Conservation (phyloP, 106 monocot genomes). For the Acorus calamus region DNA sequence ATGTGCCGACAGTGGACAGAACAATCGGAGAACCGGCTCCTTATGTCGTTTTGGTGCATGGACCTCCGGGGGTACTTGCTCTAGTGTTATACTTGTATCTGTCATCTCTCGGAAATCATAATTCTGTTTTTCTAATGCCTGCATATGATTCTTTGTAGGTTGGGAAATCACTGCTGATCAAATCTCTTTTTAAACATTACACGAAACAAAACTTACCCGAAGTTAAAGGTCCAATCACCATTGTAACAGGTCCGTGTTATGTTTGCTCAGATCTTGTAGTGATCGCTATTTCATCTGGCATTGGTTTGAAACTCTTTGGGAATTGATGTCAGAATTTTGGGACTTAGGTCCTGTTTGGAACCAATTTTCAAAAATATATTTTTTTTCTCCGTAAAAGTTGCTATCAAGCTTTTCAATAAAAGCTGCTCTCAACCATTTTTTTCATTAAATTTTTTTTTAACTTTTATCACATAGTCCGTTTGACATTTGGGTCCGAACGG, state of each 20-base stretch:
- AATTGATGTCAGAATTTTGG: too few species aligned
- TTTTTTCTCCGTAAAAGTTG: too few species aligned
- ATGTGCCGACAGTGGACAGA: constrained; percentile 75
- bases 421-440: too few species aligned
- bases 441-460: too few species aligned
- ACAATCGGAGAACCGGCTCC: constrained; percentile 80
- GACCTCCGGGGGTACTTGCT: constrained; percentile 64
- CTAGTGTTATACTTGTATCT: not conserved
- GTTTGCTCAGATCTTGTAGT: not conserved
- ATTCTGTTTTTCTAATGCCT: not conserved
- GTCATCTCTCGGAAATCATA: not conserved
- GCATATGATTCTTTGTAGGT: constrained; percentile 37
- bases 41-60: constrained; percentile 85
- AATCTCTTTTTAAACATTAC: constrained; percentile 81
- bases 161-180: constrained; percentile 92
- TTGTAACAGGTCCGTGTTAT: constrained; percentile 64
- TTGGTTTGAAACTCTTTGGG: too few species aligned
- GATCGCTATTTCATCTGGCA: not conserved
- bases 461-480: too few species aligned
- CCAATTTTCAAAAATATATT: too few species aligned
- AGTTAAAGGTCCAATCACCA: constrained; percentile 89
- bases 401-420: too few species aligned
- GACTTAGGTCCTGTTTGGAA: too few species aligned
- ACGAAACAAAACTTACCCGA: constrained; percentile 91
- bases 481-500: too few species aligned